Conservation (phyloP, 2,329 filamentous ascomycete genomes). For the Hypoxylon sp. region DNA sequence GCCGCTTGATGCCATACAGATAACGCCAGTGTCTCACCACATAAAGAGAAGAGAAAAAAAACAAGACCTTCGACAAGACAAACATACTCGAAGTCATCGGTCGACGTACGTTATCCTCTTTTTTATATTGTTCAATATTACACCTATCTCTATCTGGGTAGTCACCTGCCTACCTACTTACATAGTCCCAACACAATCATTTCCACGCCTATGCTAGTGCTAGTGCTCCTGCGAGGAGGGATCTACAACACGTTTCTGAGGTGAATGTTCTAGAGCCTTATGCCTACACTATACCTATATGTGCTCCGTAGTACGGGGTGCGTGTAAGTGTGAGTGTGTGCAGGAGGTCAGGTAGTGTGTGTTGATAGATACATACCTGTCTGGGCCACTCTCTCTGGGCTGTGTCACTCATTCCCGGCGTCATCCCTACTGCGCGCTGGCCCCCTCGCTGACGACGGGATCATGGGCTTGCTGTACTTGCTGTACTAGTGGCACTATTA, state of each 20-base stretch:
- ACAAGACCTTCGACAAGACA: conserved; percentile 6
- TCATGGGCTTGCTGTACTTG: conserved; percentile 39
- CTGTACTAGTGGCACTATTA: conserved; percentile 45
- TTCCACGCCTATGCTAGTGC: conserved; percentile 33
- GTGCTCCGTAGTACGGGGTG: conserved; percentile 42
- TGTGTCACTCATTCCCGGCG: conserved; percentile 46
- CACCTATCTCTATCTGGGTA: conserved; percentile 4
- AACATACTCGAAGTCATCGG: conserved; percentile 9
- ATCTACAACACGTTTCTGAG: conserved; percentile 33
- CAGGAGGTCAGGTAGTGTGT: conserved; percentile 4
- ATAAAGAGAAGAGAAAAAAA: conserved; percentile 6
- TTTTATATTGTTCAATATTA: conserved; percentile 16
- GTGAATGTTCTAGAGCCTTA: conserved; percentile 42
- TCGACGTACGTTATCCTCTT: conserved; percentile 32
- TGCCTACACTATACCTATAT: conserved; percentile 36
- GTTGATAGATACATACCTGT: too few species aligned
- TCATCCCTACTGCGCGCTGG: conserved; percentile 29
- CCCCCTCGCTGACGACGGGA: conserved; percentile 44
- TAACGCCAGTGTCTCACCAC: neutral
- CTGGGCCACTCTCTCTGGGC: conserved; percentile 40
- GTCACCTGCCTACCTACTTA: neutral
- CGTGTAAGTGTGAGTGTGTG: conserved; percentile 24
- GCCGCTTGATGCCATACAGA: conserved; percentile 1
- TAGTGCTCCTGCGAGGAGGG: conserved; percentile 29
- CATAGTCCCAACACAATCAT: conserved; percentile 16